phyloP scores from a whole-genome alignment of 1,139 yeast species.

The Magnusiomyces sp. region DNA sequence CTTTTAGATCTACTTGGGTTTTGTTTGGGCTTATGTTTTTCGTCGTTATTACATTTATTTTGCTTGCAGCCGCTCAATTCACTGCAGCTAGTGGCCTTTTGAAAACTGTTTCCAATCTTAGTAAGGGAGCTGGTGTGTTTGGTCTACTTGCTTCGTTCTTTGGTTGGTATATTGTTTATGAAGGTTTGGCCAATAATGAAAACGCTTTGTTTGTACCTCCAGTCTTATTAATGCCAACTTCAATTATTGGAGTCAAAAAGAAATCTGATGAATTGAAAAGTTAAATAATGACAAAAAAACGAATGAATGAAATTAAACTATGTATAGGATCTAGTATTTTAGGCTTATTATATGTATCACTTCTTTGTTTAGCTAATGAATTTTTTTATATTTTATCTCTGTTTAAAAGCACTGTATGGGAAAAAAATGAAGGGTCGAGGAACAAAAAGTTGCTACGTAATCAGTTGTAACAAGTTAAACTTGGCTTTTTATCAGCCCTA shows the following conservation, averaged over 20 bases:
- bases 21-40: conserved; percentile 60
- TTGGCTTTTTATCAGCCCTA: too few relatives aligned
- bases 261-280: background rate
- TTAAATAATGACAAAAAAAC: background rate
- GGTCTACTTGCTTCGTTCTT: conserved; percentile 68
- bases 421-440: too few relatives aligned
- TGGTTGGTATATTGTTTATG: conserved; percentile 86
- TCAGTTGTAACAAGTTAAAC: too few relatives aligned
- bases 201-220: conserved; percentile 56
- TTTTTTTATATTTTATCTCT: too few relatives aligned
- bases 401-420: too few relatives aligned
- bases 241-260: conserved; percentile 11
- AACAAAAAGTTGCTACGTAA: too few relatives aligned
- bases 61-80: conserved; percentile 44
- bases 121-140: conserved; percentile 70
- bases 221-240: conserved; percentile 36
- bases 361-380: too few relatives aligned
- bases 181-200: conserved; percentile 72
- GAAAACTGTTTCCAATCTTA: conserved; percentile 25
- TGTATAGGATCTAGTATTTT: too few relatives aligned
- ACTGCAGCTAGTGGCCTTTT: background rate
- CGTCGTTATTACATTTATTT: conserved; percentile 55
- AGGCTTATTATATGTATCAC: too few relatives aligned
- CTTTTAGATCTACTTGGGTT: conserved; percentile 72
- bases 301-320: too few relatives aligned